These are phyloP conservation scores for Stenogyne calaminthoides DNA, from an alignment of 305 asterid genomes.

Conservation along the genomic window DNA sequence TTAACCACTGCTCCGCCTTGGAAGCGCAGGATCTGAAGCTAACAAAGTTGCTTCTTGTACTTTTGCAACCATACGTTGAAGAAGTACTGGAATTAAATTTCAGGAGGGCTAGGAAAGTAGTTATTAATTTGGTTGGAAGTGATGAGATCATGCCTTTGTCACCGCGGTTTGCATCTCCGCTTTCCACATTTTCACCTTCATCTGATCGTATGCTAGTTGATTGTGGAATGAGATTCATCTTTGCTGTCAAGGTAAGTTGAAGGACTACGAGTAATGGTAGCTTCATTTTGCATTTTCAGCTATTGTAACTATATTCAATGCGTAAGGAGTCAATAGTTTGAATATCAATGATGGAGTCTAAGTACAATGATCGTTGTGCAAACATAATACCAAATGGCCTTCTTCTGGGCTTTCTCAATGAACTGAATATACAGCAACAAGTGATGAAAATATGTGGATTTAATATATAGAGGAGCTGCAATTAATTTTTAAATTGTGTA, in stretches of 20 bases:
- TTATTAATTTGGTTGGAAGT: constrained; percentile 75
- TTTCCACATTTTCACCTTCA: constrained; percentile 78
- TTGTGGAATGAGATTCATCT: constrained; percentile 90
- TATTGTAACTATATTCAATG: not conserved
- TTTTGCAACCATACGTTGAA: constrained; percentile 86
- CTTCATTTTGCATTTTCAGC: constrained; percentile 18
- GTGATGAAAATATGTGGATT: not conserved
- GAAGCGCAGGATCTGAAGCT: constrained; percentile 83
- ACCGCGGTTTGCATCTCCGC: constrained; percentile 98
- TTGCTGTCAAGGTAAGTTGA: constrained; percentile 75
- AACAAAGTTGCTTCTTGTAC: constrained; percentile 87
- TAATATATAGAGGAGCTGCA: not conserved
- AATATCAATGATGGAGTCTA: not conserved
- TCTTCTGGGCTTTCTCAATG: not conserved
- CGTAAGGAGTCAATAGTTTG: not conserved
- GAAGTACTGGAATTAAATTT: constrained; percentile 92
- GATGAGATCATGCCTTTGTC: constrained; percentile 80
- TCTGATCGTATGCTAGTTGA: constrained; percentile 84
- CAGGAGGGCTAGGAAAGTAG: constrained; percentile 74
- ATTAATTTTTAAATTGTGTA: too few species aligned
- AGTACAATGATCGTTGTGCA: not conserved
- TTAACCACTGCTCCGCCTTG: constrained; percentile 84
- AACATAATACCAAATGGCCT: not conserved
- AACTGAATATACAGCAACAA: not conserved
- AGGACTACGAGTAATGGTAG: not conserved